Conservation (phyloP, 2,329 filamentous ascomycete genomes). For the Chrysosporium keratinophilum region DNA sequence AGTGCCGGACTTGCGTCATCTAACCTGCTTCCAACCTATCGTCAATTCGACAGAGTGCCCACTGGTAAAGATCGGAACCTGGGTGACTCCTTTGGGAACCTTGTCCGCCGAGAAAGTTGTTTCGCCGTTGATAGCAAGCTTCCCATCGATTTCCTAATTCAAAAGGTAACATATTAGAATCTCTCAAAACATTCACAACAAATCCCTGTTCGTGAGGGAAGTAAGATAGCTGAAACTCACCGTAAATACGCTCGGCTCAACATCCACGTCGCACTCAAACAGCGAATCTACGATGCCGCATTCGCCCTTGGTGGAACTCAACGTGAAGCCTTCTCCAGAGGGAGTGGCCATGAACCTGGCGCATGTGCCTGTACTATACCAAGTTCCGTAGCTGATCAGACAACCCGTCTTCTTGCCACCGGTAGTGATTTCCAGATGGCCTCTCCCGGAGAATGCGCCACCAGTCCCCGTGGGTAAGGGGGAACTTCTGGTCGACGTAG, state of each 20-base stretch:
- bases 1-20: neutral
- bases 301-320: slow-evolving; percentile 44
- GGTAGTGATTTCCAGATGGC: slow-evolving; percentile 44
- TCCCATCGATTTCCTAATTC: slow-evolving; percentile 8
- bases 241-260: slow-evolving; percentile 26
- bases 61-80: slow-evolving; percentile 24
- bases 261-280: slow-evolving; percentile 41
- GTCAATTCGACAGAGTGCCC: slow-evolving; percentile 22
- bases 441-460: slow-evolving; percentile 44
- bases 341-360: slow-evolving; percentile 50
- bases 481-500: slow-evolving; percentile 10
- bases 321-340: slow-evolving; percentile 39
- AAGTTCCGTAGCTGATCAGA: slow-evolving; percentile 51
- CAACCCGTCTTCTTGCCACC: slow-evolving; percentile 45
- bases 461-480: slow-evolving; percentile 8
- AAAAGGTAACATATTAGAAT: neutral
- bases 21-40: slow-evolving; percentile 22
- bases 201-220: neutral
- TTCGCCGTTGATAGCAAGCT: slow-evolving; percentile 16
- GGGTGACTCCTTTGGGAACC: slow-evolving; percentile 24
- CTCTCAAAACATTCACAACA: neutral
- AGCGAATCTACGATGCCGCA: slow-evolving; percentile 44
- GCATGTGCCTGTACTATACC: slow-evolving; percentile 54
- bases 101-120: slow-evolving; percentile 26
- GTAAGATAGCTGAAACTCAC: slow-evolving; percentile 10